Evolutionary conservation across 169 alveolate species (phyloP).

Genomic region (Cryptosporidium sp.): DNA sequence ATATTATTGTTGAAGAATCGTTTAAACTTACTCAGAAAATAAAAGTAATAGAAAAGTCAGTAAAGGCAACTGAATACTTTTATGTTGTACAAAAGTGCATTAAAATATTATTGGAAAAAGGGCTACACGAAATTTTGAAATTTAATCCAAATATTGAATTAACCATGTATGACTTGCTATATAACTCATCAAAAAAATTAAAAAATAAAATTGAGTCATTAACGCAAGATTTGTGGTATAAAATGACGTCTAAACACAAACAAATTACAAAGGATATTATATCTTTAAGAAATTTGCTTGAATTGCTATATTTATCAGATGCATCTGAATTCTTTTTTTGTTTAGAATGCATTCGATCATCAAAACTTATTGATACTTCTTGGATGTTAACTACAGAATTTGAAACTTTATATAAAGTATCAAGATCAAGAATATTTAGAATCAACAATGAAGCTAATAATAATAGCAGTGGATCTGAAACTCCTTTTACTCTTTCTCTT

Average conservation of each 20-base stretch:
- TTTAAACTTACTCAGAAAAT: constrained; percentile 13
- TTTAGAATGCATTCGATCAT: constrained; percentile 28
- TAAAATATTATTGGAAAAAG: constrained; percentile 39
- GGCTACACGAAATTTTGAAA: constrained; percentile 53
- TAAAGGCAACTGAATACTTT: constrained; percentile 56
- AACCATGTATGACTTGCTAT: constrained; percentile 18
- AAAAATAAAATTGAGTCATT: constrained; percentile 37
- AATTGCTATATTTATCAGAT: constrained; percentile 35
- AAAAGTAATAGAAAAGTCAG: constrained; percentile 55
- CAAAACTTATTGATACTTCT: constrained; percentile 38
- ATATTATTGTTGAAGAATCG: constrained; percentile 25
- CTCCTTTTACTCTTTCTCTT: constrained; percentile 22
- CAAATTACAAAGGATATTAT: constrained; percentile 53
- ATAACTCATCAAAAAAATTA: constrained; percentile 25
- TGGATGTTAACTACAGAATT: constrained; percentile 66
- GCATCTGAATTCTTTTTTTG: constrained; percentile 27
- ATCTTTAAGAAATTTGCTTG: constrained; percentile 32
- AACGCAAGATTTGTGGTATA: constrained; percentile 39
- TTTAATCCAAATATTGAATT: constrained; percentile 30
- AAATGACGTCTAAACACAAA: constrained; percentile 18
- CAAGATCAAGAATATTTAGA: constrained; percentile 54
- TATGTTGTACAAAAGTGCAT: constrained; percentile 24
- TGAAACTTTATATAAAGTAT: constrained; percentile 54
- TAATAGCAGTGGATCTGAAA: neutral
- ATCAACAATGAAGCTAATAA: neutral